phyloP scores from a whole-genome alignment of 139 green algal genomes.

The Zygnema circumcarinatum region DNA sequence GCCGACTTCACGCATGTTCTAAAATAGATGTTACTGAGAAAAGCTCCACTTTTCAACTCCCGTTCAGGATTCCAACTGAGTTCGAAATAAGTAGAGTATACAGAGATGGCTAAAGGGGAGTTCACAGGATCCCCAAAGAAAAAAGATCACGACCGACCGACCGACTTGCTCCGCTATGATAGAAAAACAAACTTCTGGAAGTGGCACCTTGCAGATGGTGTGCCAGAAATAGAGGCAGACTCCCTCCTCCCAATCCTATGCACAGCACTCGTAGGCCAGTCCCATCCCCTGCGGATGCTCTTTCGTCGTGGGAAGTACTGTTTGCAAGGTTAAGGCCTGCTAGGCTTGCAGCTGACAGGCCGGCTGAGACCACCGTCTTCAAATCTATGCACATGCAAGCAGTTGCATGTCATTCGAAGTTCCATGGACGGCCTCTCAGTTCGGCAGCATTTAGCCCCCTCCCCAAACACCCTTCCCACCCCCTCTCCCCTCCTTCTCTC shows the following conservation, averaged over 20 bases:
- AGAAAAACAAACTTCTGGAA: too few relatives aligned
- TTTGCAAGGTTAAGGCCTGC: background rate
- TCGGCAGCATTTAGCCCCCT: too few relatives aligned
- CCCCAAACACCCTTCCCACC: background rate
- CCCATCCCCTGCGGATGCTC: background rate
- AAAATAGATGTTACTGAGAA: background rate
- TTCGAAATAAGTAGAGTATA: too few relatives aligned
- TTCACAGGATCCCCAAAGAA: too few relatives aligned
- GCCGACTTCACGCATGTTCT: background rate
- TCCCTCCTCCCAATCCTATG: slow-evolving; percentile 71
- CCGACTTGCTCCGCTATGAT: too few relatives aligned
- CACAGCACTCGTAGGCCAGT: slow-evolving; percentile 58
- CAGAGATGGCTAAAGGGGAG: too few relatives aligned
- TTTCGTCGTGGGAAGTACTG: background rate
- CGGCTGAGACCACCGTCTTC: slow-evolving; percentile 64
- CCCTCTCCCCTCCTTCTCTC: background rate
- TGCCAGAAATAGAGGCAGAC: slow-evolving; percentile 68
- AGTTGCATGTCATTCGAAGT: background rate
- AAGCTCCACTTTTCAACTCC: background rate
- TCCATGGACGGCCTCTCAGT: too few relatives aligned
- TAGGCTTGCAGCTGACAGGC: slow-evolving; percentile 36
- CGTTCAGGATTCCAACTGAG: background rate
- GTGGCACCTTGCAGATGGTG: slow-evolving; percentile 65
- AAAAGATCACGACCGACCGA: too few relatives aligned
- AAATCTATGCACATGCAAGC: slow-evolving; percentile 60